Evolutionary conservation across 345 rosid species (phyloP).

Genomic region (Stellera chamaejasme): DNA sequence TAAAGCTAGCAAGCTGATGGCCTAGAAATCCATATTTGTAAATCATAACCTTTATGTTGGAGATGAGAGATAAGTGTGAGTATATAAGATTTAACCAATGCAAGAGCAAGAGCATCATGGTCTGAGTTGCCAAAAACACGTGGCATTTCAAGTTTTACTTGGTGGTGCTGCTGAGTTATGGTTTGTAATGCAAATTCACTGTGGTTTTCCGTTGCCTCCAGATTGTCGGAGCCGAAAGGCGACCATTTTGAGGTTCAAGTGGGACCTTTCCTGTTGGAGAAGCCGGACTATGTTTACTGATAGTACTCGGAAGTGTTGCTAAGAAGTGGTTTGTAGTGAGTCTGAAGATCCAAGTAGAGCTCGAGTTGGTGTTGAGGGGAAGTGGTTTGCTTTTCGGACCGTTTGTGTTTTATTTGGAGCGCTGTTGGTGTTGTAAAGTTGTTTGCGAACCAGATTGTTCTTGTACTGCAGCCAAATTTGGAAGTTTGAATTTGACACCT

Average conservation of each 20-base stretch:
- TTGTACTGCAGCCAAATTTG: no score
- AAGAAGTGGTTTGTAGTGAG: no score
- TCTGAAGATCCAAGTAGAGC: no score
- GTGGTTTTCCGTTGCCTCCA: constrained; percentile 6
- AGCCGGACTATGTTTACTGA: constrained; percentile 70
- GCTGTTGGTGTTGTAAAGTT: no score
- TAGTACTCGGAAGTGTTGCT: neutral
- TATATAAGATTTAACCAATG: neutral
- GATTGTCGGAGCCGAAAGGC: constrained; percentile 54
- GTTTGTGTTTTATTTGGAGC: no score
- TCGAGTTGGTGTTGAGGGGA: no score
- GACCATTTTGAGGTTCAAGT: constrained; percentile 54
- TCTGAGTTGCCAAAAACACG: no score
- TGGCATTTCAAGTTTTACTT: neutral
- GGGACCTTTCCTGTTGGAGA: constrained; percentile 41
- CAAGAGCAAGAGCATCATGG: neutral
- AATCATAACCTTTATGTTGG: neutral
- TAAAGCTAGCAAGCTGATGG: neutral
- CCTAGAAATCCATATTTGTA: neutral
- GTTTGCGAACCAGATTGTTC: no score
- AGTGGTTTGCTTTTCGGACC: no score
- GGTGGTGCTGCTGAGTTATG: neutral
- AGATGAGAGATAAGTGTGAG: neutral
- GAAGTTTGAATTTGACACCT: no score
- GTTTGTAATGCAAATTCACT: neutral